Evolutionary conservation across 257 asterid genomes (phyloP).

Genomic region (Salvia rosmarinus): DNA sequence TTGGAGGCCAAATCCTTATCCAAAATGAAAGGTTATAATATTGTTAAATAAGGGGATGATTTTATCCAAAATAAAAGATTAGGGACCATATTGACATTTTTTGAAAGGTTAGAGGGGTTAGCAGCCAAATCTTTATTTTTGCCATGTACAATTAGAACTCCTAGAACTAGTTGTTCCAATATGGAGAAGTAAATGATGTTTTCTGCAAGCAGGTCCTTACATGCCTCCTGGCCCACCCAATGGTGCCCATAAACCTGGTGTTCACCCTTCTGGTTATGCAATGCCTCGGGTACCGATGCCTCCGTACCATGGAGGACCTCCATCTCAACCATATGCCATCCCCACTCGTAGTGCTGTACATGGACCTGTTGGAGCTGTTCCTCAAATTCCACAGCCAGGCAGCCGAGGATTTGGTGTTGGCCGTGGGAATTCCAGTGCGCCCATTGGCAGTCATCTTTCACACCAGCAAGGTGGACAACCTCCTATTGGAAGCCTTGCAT

Average conservation of each 20-base stretch:
- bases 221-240: constrained; percentile 81
- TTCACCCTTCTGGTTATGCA: constrained; percentile 85
- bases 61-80: neutral
- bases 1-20: no score
- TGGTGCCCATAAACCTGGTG: constrained; percentile 78
- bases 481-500: constrained; percentile 69
- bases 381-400: constrained; percentile 89
- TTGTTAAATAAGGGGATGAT: neutral
- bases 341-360: constrained; percentile 93
- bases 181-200: constrained; percentile 20
- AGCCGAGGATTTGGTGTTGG: constrained; percentile 91
- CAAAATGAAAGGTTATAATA: neutral
- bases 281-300: constrained; percentile 81
- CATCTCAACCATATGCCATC: constrained; percentile 90
- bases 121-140: neutral
- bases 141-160: neutral
- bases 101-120: neutral
- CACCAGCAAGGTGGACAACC: constrained; percentile 86
- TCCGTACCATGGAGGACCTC: constrained; percentile 85
- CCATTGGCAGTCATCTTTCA: constrained; percentile 90
- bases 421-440: constrained; percentile 83
- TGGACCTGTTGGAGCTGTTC: constrained; percentile 89
- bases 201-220: constrained; percentile 67
- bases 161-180: neutral
- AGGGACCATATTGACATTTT: neutral